Conservation (phyloP, 2,329 filamentous ascomycete species). For the Colletotrichum tropicale region DNA sequence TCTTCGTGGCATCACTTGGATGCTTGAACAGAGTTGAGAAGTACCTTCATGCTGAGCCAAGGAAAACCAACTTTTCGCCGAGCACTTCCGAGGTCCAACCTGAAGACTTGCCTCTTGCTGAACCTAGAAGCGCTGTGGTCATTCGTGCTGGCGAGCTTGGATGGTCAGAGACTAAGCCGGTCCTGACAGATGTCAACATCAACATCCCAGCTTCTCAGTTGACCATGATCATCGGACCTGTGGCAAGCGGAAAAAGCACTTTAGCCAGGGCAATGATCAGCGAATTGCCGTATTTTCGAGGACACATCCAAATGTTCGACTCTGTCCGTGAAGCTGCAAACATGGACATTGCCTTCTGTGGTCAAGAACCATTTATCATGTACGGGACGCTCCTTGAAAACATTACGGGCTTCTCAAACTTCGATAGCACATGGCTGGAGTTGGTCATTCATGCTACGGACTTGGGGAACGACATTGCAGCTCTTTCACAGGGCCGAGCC, state of each 20-base stretch:
- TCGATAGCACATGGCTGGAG: slow-evolving; percentile 31
- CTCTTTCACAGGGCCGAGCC: slow-evolving; percentile 32
- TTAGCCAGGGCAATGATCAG: slow-evolving; percentile 38
- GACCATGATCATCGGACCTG: slow-evolving; percentile 41
- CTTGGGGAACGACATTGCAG: slow-evolving; percentile 35
- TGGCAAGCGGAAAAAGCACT: slow-evolving; percentile 43
- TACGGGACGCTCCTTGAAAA: slow-evolving; percentile 40
- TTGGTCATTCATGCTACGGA: slow-evolving; percentile 35
- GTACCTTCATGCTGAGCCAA: neutral
- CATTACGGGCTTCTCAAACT: slow-evolving; percentile 34
- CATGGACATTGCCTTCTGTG: slow-evolving; percentile 31
- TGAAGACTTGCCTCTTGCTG: neutral
- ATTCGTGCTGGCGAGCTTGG: slow-evolving; percentile 29
- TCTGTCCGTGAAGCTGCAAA: neutral
- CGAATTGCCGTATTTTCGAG: slow-evolving; percentile 20
- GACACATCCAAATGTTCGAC: slow-evolving; percentile 15
- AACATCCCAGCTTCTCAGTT: slow-evolving; percentile 30
- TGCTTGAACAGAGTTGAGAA: neutral
- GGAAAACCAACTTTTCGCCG: neutral
- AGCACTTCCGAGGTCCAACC: neutral
- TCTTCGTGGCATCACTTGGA: neutral
- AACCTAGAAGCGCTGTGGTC: neutral
- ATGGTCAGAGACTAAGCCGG: slow-evolving; percentile 28
- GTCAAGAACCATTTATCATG: slow-evolving; percentile 34
- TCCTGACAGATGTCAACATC: slow-evolving; percentile 33